Base-by-base conservation (phyloP, 169 alveolate species). In the Eimeria necatrix region DNA sequence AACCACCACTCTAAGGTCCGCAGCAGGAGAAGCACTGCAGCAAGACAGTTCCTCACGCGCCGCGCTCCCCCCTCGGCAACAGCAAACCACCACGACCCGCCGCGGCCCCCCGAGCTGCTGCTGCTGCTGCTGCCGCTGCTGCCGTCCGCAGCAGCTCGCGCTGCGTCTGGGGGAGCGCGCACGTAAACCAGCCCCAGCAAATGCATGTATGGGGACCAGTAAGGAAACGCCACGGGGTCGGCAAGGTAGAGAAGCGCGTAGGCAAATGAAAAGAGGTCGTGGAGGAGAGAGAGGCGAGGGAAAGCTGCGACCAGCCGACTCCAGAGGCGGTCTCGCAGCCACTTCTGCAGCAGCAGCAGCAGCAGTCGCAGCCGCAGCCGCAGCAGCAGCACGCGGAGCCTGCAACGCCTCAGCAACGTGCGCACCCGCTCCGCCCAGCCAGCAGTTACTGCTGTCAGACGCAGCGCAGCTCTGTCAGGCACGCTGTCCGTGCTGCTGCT, bases 171-270 rank as follows among this genome's bases (percentile, higher is more conserved):
- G 46, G 89, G 90, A 10, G 91, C 59, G 24, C 95, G 78, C 16
- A 91, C 71, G 51, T 73, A 76, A 5, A 91, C 90, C 61, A 91
- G 95, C 20, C 90, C 73, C 71, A 91, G 81, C 70, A 74, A 4
- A 78, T 91, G 95, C 91, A 74, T 74, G 85, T 73, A 91, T 7
- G 95, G 95, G 7, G 95, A 91, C 95, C 95, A 91, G 56, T 74
- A 91, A 53, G 95, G 95, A 32, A 91, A 91, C 7, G 70, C 64
- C 2, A 68, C 52, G 24, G 68, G 52, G 61, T 91, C 95, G 3
- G 90, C 90, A 20, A 91, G 64, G 53, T 91, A 91, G 60, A 91
- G 61, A 2, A 91, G 70, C 41, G 68, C 18, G 78, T 91, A 91
- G 59, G 74, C 56, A 41, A 91, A 73, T 53, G 81, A 74, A 8